Evolutionary conservation across 2,329 filamentous ascomycete genomes (phyloP), one percentile per base, ranked within the genome.

Genomic region (Arthrinium puccinioides): DNA sequence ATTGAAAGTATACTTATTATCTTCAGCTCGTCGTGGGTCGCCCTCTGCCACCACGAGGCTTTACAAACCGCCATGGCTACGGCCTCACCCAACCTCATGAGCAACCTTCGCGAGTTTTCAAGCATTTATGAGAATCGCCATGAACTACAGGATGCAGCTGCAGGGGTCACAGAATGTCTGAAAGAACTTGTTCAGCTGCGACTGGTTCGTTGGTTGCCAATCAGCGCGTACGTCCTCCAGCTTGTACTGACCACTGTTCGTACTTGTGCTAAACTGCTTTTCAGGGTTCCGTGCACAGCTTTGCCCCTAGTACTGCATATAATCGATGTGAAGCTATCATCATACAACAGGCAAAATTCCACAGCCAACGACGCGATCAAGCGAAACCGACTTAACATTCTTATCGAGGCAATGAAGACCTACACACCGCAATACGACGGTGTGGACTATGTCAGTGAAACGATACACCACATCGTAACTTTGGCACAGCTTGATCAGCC

Each of bases 381-480:
- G 42, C 63, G 66, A 42, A 62, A 66, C 36, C 60, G 62, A 8
- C 59, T 69, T 23, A 61, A 62, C 39, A 62, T 66, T 30, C 57
- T 68, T 15, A 63, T 66, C 27, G 65, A 69, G 36, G 62, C 62
- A 1, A 67, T 69, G 60, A 64, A 63, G 39, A 61, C 60, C 0
- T 69, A 67, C 32, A 61, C 67, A 37, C 63, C 62, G 3, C 63
- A 65, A 35, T 67, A 67, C 39, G 65, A 69, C 37, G 63, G 63
- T 16, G 61, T 65, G 2, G 66, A 69, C 44, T 65, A 62, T 48
- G 59, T 69, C 31, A 61, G 57, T 49, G 60, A 66, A 42, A 63
- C 63, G 9, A 62, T 66, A 20, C 56, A 62, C 6, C 61, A 65
- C 39, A 65, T 67, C 18, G 56, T 66, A 37, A 62, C 62, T 35